Base-by-base conservation (phyloP, 169 alveolate genomes). In the Plasmodium malariae region DNA sequence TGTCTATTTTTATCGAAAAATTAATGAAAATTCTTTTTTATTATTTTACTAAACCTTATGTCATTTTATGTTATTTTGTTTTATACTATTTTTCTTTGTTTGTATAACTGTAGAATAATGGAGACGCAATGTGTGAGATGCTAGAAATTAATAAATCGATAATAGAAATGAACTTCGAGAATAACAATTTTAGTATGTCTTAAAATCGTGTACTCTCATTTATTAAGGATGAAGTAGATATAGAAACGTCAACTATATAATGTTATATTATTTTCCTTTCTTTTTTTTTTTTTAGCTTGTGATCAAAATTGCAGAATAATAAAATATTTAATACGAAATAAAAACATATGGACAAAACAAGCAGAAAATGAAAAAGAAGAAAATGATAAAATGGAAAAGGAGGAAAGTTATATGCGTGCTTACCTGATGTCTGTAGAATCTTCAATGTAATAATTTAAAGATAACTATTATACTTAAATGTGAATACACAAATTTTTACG, bases 361-460 rank as follows among this genome's bases (percentile, higher is more conserved):
- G 87, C 55, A 30, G 87, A 85, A 45, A 30, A 51, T 11, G 91
- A 68, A 55, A 85, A 68, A 12, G 69, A 68, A 54, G 91, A 85
- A 85, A 67, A 85, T 68, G 67, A 85, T 28, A 67, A 69, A 55
- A 85, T 85, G 91, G 85, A 49, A 69, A 67, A 69, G 51, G 91
- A 85, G 19, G 91, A 85, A 68, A 85, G 34, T 71, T 85, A 85
- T 71, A 85, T 85, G 91, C 87, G 51, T 36, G 48, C 86, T 19
- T 85, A 85, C 36, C 36, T 24, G 1, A 85, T 85, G 91, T 67
- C 91, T 48, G 70, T 85, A 12, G 91, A 85, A 51, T 60, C 87
- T n/a, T 85, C 91, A 14, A 85, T 85, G 91, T 85, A 85, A 85
- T 34, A 57, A 43, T 54, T 68, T 37, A 67, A 6, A 45, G 36